Percentiles rank a stretch among this genome's conserved stretches.
These are phyloP conservation scores for Choiromyces venosus DNA, from an alignment of 495 filamentous ascomycete genomes.

Conservation along the genomic window DNA sequence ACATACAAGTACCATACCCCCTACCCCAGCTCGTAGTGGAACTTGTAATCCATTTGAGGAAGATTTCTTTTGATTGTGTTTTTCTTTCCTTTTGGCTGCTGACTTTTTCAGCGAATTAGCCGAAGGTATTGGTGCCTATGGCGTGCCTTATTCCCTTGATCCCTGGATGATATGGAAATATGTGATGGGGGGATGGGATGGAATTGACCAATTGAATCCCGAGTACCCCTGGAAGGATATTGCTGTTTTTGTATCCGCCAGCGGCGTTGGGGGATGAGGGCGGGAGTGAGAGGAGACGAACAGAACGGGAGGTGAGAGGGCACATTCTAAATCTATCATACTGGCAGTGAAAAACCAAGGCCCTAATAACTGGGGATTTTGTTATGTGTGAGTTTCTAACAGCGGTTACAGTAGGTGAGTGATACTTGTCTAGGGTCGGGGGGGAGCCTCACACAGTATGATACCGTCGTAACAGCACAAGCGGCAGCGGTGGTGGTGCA, in stretches of 20 bases:
- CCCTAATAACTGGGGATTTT: background rate
- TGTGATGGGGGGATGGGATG: background rate
- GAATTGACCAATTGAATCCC: constrained; percentile 14
- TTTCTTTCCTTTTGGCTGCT: background rate
- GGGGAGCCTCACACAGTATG: background rate
- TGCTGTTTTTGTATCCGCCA: background rate
- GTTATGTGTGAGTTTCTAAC: background rate
- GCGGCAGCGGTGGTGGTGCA: constrained; percentile 13
- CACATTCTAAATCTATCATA: background rate
- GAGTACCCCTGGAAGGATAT: constrained; percentile 18
- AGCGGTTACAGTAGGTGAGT: background rate
- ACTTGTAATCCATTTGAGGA: background rate
- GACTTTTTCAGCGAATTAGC: constrained; percentile 23
- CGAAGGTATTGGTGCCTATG: constrained; percentile 13
- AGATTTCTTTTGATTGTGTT: background rate
- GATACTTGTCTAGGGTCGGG: background rate
- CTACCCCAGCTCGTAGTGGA: background rate
- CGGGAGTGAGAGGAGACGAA: background rate
- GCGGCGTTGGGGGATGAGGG: constrained; percentile 6
- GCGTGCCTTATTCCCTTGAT: background rate
- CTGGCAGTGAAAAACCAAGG: background rate
- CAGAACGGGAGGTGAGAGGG: no score
- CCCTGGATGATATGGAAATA: background rate
- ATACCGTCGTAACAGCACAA: background rate
- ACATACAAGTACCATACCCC: background rate